Base-by-base conservation (phyloP, 2,329 filamentous ascomycete genomes). In the Thermothelomyces thermophilus region DNA sequence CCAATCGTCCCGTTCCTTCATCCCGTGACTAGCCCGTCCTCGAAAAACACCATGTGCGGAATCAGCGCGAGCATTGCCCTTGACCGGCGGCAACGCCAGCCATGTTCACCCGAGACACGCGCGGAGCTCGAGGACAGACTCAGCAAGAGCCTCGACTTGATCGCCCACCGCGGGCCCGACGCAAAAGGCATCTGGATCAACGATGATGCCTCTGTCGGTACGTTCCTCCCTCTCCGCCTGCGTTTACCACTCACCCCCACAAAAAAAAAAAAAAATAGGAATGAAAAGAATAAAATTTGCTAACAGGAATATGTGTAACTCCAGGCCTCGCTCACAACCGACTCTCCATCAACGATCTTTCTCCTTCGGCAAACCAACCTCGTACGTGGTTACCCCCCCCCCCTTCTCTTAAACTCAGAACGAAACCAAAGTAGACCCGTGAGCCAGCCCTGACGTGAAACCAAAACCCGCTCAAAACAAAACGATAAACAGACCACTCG, bases 331-430 rank as follows among this genome's bases (percentile, higher is more conserved):
- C 17, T 2, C 49, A 51, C 20, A 47, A 47, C 43, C 43, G 49
- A 9, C 43, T 51, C 9, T 68, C 73, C 14, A 78, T 79, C 59
- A 75, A 75, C 54, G 76, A 79, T 54, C 68, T 78, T 0, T 70
- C 68, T 7, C 61, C 68, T 0, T 61, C 62, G n/a, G 76, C 72
- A 1, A 58, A 61, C 4, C 76, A 79, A 55, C 76, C 76, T 2
- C 61, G 39, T 41, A 30, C 39, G 39, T 41, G 3, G 14, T 22
- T 13, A 26, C 9, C 14, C n/a, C 14, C 9, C 13, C 13, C 9
- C 8, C 14, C 19, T 16, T 10, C 5, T 13, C 17, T 16, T 13
- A 22, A 37, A 10, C 30, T 14, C 30, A 31, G 14, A 31, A 35
- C 13, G 33, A 9, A 35, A n/a, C 13, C 33, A 35, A 35, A 17